Evolutionary conservation across 1,284 basidiomycete species (phyloP).

Genomic region (Salmacisia buchloeana): DNA sequence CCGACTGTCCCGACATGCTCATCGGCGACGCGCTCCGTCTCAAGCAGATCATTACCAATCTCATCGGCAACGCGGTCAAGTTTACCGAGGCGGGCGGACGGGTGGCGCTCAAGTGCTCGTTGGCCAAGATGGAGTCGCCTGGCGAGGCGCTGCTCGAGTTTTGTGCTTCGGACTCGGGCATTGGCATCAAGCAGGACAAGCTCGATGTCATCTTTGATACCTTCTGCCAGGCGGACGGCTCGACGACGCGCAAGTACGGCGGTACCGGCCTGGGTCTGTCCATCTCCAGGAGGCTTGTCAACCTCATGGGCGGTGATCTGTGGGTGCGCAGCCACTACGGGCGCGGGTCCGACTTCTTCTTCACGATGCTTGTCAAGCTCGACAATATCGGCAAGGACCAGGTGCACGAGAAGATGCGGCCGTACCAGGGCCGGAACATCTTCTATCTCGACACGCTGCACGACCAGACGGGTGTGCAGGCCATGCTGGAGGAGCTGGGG

Average conservation of each 20-base stretch:
- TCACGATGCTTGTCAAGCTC: slow-evolving; percentile 63
- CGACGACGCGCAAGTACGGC: slow-evolving; percentile 71
- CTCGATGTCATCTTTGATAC: slow-evolving; percentile 98
- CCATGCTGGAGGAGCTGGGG: slow-evolving; percentile 74
- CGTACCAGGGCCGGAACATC: slow-evolving; percentile 54
- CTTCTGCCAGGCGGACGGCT: slow-evolving; percentile 92
- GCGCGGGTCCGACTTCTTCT: slow-evolving; percentile 93
- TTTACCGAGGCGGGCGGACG: slow-evolving; percentile 83
- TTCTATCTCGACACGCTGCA: slow-evolving; percentile 82
- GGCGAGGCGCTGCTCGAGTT: slow-evolving; percentile 83
- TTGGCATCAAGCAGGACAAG: slow-evolving; percentile 98
- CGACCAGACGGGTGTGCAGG: slow-evolving; percentile 71
- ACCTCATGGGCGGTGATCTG: slow-evolving; percentile 95
- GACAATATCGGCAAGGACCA: slow-evolving; percentile 40
- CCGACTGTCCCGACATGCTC: slow-evolving; percentile 90
- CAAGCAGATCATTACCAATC: slow-evolving; percentile 50
- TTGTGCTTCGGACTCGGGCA: slow-evolving; percentile 95
- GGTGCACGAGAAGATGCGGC: slow-evolving; percentile 45
- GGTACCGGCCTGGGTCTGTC: slow-evolving; percentile 89
- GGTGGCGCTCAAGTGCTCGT: slow-evolving; percentile 79
- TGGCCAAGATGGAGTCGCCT: slow-evolving; percentile 63
- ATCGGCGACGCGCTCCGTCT: slow-evolving; percentile 87
- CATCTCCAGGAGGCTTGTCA: slow-evolving; percentile 72
- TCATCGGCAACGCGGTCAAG: slow-evolving; percentile 51
- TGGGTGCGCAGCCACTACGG: slow-evolving; percentile 90